These are phyloP conservation scores for Typha latifolia DNA, from an alignment of 176 grass and related monocot genomes.

Conservation along the genomic window DNA sequence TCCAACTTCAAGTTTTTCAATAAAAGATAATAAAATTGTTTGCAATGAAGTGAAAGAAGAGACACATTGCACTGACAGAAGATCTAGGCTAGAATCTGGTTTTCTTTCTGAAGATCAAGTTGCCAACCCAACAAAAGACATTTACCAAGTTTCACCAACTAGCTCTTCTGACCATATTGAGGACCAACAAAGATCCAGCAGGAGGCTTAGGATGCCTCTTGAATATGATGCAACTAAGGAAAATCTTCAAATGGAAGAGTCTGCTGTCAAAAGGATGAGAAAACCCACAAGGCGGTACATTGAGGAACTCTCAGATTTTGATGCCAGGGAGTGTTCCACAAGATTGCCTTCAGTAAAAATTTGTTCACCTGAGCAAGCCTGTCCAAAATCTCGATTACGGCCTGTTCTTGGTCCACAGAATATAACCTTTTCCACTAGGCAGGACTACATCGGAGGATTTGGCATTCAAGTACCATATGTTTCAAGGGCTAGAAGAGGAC, in stretches of 20 bases:
- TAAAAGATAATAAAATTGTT: conserved; percentile 78
- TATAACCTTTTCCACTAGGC: conserved; percentile 44
- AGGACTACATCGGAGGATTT: conserved; percentile 75
- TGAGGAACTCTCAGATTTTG: conserved; percentile 70
- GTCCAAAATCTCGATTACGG: conserved; percentile 22
- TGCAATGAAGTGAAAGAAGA: conserved; percentile 24
- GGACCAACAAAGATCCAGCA: conserved; percentile 44
- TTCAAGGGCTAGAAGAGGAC: conserved; percentile 75
- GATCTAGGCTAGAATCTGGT: conserved; percentile 20
- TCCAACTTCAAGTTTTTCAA: conserved; percentile 61
- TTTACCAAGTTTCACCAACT: conserved; percentile 24
- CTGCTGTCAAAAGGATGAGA: conserved; percentile 60
- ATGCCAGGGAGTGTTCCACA: conserved; percentile 36
- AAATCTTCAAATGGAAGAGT: conserved; percentile 29
- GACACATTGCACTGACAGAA: conserved; percentile 6
- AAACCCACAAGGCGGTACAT: conserved; percentile 98
- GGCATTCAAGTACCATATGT: conserved; percentile 67
- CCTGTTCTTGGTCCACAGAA: conserved; percentile 25
- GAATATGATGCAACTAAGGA: conserved; percentile 29
- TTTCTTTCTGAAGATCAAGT: conserved; percentile 30
- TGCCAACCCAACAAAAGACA: conserved; percentile 23
- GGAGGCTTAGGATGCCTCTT: conserved; percentile 34
- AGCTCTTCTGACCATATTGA: conserved; percentile 34
- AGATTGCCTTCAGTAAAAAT: conserved; percentile 39
- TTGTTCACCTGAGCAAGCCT: conserved; percentile 23